A percentile compares a stretch with the other conserved stretches of the same genome.
These are phyloP conservation scores for Austroboletus rostrupii DNA, from an alignment of 1,284 basidiomycete species.

Conservation along the genomic window DNA sequence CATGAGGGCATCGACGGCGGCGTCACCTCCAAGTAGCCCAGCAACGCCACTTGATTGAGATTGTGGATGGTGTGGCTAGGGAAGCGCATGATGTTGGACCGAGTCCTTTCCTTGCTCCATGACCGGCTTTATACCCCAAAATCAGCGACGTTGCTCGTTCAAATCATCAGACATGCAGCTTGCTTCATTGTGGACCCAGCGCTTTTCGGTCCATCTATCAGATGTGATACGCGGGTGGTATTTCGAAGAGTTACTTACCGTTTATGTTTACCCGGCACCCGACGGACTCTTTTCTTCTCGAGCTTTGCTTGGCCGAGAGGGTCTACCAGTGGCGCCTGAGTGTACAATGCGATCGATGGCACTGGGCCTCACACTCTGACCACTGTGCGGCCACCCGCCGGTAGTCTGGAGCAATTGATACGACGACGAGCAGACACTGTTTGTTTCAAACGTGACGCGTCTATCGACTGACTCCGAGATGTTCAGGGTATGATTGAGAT, in stretches of 20 bases:
- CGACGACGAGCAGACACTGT: too few species aligned
- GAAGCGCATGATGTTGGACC: constrained; percentile 11
- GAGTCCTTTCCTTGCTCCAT: neutral
- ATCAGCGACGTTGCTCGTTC: neutral
- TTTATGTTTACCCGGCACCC: neutral
- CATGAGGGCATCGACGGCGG: constrained; percentile 28
- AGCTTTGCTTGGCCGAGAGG: too few species aligned
- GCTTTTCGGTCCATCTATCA: constrained; percentile 1
- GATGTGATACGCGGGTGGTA: neutral
- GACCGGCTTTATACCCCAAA: constrained; percentile 12
- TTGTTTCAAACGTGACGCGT: too few species aligned
- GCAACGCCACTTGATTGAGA: constrained; percentile 24
- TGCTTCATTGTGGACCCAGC: neutral
- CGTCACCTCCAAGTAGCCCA: constrained; percentile 29
- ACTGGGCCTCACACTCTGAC: too few species aligned
- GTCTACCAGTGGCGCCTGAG: too few species aligned
- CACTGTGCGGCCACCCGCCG: too few species aligned
- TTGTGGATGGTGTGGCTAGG: constrained; percentile 11
- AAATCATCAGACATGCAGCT: neutral
- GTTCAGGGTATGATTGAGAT: too few species aligned
- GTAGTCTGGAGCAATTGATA: too few species aligned
- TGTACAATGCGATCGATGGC: too few species aligned
- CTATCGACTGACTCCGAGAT: too few species aligned
- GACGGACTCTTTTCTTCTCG: neutral
- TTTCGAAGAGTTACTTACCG: neutral